Base-by-base conservation (phyloP, 768 basidiomycete genomes). In the Trametes meyenii region DNA sequence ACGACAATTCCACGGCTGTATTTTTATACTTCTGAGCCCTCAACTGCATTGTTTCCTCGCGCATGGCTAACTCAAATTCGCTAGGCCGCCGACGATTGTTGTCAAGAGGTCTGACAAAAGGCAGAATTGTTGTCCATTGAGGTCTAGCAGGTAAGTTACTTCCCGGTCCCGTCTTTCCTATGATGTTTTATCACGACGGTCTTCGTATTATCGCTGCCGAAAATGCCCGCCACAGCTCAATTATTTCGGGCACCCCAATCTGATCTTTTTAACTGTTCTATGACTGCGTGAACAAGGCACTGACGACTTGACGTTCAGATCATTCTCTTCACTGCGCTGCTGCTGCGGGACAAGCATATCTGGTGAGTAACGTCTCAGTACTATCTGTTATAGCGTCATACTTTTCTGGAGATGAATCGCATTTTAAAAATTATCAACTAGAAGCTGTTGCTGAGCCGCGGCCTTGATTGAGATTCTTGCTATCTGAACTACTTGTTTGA, bases 201-300 rank as follows among this genome's bases (percentile, higher is more conserved):
- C 90, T 92, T 90, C 90, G 90, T 92, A 92, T 69, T 59, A 73
- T 72, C 66, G 60, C 75, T 91, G 89, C 87, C 90, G 90, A 92
- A 92, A 89, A 72, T 84, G 90, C 90, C 90, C 90, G 90, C 87
- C 87, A 90, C 86, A 92, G 90, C 90, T 92, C 90, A 92, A 81
- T 64, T 69, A 70, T 46, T 74, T 85, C 88, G 90, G 90, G 89
- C 89, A 88, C 78, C 85, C 89, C 85, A 77, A 64, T 82, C 89
- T 90, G 88, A 90, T 56, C 63, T 67, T 67, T 60, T 51, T 55
- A n/a, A 13, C 8, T 62, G 24, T 16, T 62, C 44, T 39, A 38
- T 40, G 14, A 26, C n/a, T 50, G 26, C 60, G 50, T 36, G 29
- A 61, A 39, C n/a, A 10, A 40, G 3, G 14, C 43, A 29, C 59